Evolutionary conservation across 2,329 filamentous ascomycete genomes (phyloP), one percentile per base, ranked within the genome.

Genomic region (Verticillium alfalfae): DNA sequence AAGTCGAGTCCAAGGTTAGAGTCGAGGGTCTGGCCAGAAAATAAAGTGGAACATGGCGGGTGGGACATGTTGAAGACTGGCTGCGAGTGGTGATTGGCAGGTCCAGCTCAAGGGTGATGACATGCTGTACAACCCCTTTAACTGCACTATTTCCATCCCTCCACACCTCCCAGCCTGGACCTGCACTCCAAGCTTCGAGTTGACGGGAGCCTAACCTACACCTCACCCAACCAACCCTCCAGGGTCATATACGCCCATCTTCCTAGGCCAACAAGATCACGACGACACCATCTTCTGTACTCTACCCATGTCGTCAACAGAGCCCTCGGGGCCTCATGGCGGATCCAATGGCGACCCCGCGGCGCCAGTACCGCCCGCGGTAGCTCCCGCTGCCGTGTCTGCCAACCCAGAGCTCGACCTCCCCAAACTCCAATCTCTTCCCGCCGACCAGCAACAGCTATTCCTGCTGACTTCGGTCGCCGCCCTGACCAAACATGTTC

Each of bases 361-460:
- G 18, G 63, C 64, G 15, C 63, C 65, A 54, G 66, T 68, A 60
- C 62, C 66, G 60, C 68, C 69, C 63, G 64, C 67, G 74, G 66
- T 66, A 70, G 64, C 65, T 58, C 67, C 70, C 71, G 64, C 75
- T 66, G 68, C 72, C 64, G 68, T 76, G 67, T 68, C 76, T 65
- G 79, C 75, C 66, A 88, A 86, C 71, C 89, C 88, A 58, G 91
- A 97, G 80, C 90, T 99, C 74, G 93, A 99, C 73, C 79, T 97
- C 68, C 80, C 88, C 70, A 97, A 97, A 82, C 88, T 99, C 57
- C 90, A 97, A 76, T 84, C 91, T 59, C 86, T 98, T 56, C 92
- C 94, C 54, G 87, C 91, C 60, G 95, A 99, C 78, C 95, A 99
- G 75, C 95, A 99, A 77, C 93, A 97, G 70, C 86, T 99, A 13